phyloP scores from a whole-genome alignment of 164 flowering plant species.

The Stephania yunnanensis region DNA sequence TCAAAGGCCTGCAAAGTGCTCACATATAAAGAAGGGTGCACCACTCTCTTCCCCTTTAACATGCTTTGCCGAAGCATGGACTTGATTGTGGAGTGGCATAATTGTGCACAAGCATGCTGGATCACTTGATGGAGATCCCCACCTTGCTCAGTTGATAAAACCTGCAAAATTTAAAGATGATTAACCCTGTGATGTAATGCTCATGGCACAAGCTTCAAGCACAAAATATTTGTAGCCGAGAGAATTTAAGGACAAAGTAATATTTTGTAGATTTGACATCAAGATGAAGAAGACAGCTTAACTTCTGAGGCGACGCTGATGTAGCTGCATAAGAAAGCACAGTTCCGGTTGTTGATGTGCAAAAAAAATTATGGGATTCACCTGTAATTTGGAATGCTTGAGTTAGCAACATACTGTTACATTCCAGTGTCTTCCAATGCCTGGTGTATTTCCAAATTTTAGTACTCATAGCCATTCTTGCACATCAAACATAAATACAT shows the following conservation, averaged over 20 bases:
- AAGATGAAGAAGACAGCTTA: neutral
- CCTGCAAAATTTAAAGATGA: neutral
- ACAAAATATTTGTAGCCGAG: neutral
- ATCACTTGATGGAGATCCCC: neutral
- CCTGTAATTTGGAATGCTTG: neutral
- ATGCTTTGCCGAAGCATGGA: neutral
- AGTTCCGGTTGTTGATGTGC: neutral
- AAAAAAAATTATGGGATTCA: neutral
- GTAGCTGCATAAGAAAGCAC: neutral
- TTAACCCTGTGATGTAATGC: neutral
- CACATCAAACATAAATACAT: too few relatives aligned
- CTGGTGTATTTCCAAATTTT: too few relatives aligned
- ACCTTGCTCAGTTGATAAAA: neutral
- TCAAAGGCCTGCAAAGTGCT: neutral
- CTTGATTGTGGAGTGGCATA: neutral
- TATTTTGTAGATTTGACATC: neutral
- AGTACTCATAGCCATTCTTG: too few relatives aligned
- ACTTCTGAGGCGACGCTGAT: neutral
- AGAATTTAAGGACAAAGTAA: neutral
- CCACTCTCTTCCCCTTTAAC: neutral
- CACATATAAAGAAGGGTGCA: neutral
- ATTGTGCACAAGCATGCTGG: slow-evolving; percentile 1
- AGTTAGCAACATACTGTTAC: neutral
- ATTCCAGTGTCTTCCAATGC: neutral
- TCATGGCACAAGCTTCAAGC: neutral